Base-by-base conservation (phyloP, 768 basidiomycete genomes). In the Tulasnella sp. region DNA sequence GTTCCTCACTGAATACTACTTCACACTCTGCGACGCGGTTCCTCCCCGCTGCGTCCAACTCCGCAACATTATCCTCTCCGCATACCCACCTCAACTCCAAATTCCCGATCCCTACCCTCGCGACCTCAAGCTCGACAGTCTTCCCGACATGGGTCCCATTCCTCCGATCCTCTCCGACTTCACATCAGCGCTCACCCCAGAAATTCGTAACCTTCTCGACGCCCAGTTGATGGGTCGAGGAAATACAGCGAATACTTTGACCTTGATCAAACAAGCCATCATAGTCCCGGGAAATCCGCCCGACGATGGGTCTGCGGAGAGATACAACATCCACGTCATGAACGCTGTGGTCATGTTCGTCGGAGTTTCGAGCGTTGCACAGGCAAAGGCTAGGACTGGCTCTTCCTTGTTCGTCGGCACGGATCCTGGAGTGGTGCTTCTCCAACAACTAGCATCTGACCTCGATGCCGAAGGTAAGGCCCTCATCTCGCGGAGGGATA, bases 311-410 rank as follows among this genome's bases (percentile, higher is more conserved):
- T 80, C 85, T 19, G 79, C 85, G 1, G 91, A 92, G 78, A 83
- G 85, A 2, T 98, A 96, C 86, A 96, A 97, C 83, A 83, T 96
- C 72, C 88, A 96, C 14, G 86, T 98, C 79, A 89, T 98, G 82
- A 98, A 98, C 82, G 91, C 96, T 31, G 86, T 98, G 78, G 96
- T 97, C 79, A 92, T 98, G 89, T 98, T 96, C 84, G 90, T 96
- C 72, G 96, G 96, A n/a, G 92, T 94, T 29, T 93, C 93, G 15
- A 93, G 94, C 37, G 91, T 97, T 67, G 93, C 92, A 15, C 92
- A 96, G 83, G 90, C 91, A 64, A 95, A 96, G 81, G 91, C 93
- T 1, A 87, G 90, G 82, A 94, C 90, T 80, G 93, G 94, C 25
- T 89, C 90, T 25, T 88, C 92, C 12, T 85, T 91, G 74, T 99